Conservation (phyloP, 2,329 filamentous ascomycete species). For the Madurella fahalii region DNA sequence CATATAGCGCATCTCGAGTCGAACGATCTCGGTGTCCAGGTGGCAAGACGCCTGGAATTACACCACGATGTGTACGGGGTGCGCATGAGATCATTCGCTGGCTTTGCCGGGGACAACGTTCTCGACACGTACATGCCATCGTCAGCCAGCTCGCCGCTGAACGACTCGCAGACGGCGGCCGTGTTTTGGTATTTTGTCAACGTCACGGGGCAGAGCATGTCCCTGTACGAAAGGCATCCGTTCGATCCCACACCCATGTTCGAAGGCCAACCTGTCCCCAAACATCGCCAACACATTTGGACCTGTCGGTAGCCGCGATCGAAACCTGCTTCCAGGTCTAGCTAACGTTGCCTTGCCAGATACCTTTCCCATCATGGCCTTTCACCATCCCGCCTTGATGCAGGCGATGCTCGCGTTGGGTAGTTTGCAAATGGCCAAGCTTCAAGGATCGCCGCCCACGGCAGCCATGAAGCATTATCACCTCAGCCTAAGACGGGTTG, state of each 20-base stretch:
- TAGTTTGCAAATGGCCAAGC: constrained; percentile 80
- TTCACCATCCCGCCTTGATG: constrained; percentile 80
- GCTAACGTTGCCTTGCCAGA: constrained; percentile 43
- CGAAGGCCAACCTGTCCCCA: constrained; percentile 55
- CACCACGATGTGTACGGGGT: constrained; percentile 42
- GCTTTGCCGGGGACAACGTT: constrained; percentile 45
- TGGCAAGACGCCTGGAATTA: constrained; percentile 35
- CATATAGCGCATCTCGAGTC: constrained; percentile 35
- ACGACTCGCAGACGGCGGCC: constrained; percentile 72
- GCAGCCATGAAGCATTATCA: constrained; percentile 91
- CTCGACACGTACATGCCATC: constrained; percentile 65
- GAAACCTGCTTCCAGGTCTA: neutral
- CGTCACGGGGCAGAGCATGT: constrained; percentile 80
- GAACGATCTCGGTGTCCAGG: constrained; percentile 39
- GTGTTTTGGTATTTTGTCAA: constrained; percentile 92
- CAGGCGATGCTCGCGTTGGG: constrained; percentile 87
- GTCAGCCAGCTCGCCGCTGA: constrained; percentile 65
- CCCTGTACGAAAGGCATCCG: constrained; percentile 79
- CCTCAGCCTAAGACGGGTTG: constrained; percentile 72
- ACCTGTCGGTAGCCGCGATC: constrained; percentile 44
- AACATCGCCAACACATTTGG: constrained; percentile 62
- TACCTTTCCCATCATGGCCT: constrained; percentile 75
- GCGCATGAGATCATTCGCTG: constrained; percentile 46
- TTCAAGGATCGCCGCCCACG: constrained; percentile 69
- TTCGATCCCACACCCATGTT: constrained; percentile 67